phyloP scores from a whole-genome alignment of 1,284 basidiomycete genomes.

The Phellinidium pouzarii region DNA sequence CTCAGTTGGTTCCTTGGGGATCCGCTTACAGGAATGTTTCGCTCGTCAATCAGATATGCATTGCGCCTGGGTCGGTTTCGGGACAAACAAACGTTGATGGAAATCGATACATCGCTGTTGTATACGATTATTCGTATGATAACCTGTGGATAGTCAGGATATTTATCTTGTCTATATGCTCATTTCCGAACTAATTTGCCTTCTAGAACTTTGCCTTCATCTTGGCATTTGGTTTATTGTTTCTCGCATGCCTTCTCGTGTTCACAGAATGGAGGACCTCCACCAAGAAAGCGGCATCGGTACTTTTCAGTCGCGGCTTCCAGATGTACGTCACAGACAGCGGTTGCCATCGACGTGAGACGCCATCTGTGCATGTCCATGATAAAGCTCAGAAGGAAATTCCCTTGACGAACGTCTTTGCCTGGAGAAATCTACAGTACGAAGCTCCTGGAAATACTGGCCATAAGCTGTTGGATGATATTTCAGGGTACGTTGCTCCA shows the following conservation, averaged over 20 bases:
- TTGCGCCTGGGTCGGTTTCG: slow-evolving; percentile 45
- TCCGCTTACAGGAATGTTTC: slow-evolving; percentile 47
- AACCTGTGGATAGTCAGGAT: slow-evolving; percentile 65
- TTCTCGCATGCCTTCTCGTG: slow-evolving; percentile 41
- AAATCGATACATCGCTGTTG: slow-evolving; percentile 45
- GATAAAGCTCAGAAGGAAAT: slow-evolving; percentile 3
- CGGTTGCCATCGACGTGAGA: background rate
- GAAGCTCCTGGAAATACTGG: slow-evolving; percentile 54
- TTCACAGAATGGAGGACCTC: slow-evolving; percentile 44
- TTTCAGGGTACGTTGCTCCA: slow-evolving; percentile 47
- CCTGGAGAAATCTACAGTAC: slow-evolving; percentile 59
- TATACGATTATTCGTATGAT: slow-evolving; percentile 54
- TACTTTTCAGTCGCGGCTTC: slow-evolving; percentile 39
- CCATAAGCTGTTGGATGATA: slow-evolving; percentile 52
- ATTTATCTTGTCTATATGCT: background rate
- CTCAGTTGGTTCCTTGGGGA: slow-evolving; percentile 38
- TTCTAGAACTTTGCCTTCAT: slow-evolving; percentile 50
- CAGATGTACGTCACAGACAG: slow-evolving; percentile 1
- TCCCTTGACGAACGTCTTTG: slow-evolving; percentile 42
- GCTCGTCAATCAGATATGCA: slow-evolving; percentile 53
- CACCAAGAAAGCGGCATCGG: slow-evolving; percentile 28
- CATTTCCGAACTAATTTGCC: slow-evolving; percentile 10
- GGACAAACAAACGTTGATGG: slow-evolving; percentile 45
- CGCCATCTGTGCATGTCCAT: background rate
- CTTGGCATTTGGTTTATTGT: slow-evolving; percentile 43